Evolutionary conservation across 1,284 basidiomycete genomes (phyloP), one percentile per base, ranked within the genome.

Genomic region (Trametes hirsuta): DNA sequence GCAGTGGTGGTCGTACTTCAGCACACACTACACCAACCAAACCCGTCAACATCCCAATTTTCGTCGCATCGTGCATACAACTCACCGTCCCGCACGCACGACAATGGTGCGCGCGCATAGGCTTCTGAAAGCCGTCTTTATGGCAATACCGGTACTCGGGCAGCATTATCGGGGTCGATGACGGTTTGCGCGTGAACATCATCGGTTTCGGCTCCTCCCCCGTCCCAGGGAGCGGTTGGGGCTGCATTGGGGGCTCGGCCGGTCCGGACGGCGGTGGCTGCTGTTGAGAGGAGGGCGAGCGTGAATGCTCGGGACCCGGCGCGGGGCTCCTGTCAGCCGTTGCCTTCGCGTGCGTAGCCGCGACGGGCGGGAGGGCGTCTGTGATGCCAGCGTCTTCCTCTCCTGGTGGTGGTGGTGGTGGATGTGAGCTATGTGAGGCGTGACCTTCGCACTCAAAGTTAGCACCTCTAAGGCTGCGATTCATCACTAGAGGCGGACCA

Each of bases 1-100:
- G 72, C 87, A 90, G 69, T 93, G 90, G 73, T 93, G 90, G 69
- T 93, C 90, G 70, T 86, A 92, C 69, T 84, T 84, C 50, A 91
- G 71, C 0, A 92, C 80, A 68, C 90, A 92, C 79, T 88, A 67
- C 9, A 48, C n/a, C 47, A 6, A 25, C n/a, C 10, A 42, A 59
- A 21, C 15, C 45, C 18, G 56, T 44, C 41, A 25, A 55, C 10
- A 12, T 35, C 47, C 46, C 50, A 8, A 18, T 15, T 2, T 10
- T 50, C 14, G 39, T 52, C 24, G 39, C 34, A 25, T 22, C 30
- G 30, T 40, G 40, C 22, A 14, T 49, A 10, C 24, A 25, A 78
- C 83, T 67, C 63, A 88, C 86, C 39, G 82, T 88, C 12, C 86
- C 89, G 76, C 90, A 93, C 24, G 76, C 75, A 15, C 87, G 77